Percentiles rank a stretch among this genome's conserved stretches.
phyloP scores from a whole-genome alignment of 495 filamentous ascomycete species.

The Copromyces sp. region DNA sequence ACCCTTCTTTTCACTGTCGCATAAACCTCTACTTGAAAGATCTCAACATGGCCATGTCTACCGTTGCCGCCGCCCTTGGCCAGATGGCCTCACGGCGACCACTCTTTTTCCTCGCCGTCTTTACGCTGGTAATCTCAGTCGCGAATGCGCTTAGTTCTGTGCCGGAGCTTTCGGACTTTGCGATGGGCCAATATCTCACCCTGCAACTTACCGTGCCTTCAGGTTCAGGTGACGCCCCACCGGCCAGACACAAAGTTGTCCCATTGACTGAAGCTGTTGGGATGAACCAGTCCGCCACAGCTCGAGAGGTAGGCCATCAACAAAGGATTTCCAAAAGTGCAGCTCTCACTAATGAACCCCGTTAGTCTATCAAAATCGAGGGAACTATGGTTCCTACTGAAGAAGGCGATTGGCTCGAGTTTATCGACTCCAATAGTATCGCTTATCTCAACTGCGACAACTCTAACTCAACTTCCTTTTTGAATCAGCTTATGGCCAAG shows the following conservation, averaged over 20 bases:
- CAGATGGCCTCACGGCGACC: conserved; percentile 23
- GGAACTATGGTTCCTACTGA: background rate
- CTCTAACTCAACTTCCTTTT: conserved; percentile 20
- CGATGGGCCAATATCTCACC: background rate
- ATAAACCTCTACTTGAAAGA: background rate
- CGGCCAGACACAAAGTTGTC: conserved; percentile 26
- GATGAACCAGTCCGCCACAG: conserved; percentile 25
- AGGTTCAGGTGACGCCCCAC: conserved; percentile 10
- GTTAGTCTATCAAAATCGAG: background rate
- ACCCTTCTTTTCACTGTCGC: background rate
- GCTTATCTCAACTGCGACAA: conserved; percentile 40
- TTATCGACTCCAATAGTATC: conserved; percentile 20
- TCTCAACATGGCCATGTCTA: conserved; percentile 28
- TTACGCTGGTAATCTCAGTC: conserved; percentile 6
- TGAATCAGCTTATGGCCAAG: conserved; percentile 26
- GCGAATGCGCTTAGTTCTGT: background rate
- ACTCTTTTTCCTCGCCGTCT: conserved; percentile 15
- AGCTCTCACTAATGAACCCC: background rate
- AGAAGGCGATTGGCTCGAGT: background rate
- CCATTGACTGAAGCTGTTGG: conserved; percentile 30
- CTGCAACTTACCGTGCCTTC: background rate
- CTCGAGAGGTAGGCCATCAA: conserved; percentile 12
- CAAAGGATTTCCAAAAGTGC: background rate
- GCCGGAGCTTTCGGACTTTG: background rate
- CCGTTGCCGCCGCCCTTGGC: conserved; percentile 24